phyloP scores from a whole-genome alignment of 176 grass and related monocot genomes.

The Musa schizocarpa region DNA sequence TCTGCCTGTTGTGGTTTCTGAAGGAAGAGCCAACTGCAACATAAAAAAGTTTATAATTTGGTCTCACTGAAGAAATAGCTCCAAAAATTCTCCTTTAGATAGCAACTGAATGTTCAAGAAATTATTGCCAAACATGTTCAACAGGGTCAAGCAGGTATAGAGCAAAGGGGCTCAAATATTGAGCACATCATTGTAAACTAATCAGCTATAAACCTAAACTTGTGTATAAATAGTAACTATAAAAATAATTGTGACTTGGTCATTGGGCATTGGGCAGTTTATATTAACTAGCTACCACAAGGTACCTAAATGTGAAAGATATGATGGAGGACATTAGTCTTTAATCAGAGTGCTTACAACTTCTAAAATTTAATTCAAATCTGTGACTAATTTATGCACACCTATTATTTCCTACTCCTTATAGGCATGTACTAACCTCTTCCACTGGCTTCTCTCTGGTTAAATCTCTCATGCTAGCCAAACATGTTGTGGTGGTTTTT shows the following conservation, averaged over 20 bases:
- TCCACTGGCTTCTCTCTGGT: neutral
- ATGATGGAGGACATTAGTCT: neutral
- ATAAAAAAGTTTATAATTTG: neutral
- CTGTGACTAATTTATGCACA: neutral
- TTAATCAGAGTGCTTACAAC: neutral
- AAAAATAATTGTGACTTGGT: too few relatives aligned
- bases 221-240: too few relatives aligned
- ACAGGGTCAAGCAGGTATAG: neutral
- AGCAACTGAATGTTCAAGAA: neutral
- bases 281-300: too few relatives aligned
- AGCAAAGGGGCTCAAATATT: neutral
- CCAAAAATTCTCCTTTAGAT: neutral
- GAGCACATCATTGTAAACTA: too few relatives aligned
- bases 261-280: too few relatives aligned
- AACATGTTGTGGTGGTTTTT: neutral
- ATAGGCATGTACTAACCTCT: neutral
- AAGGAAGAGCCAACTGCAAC: constrained; percentile 69
- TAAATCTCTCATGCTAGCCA: neutral
- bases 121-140: neutral
- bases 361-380: neutral
- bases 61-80: neutral
- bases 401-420: neutral
- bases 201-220: neutral
- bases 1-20: constrained; percentile 73
- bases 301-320: too few relatives aligned